These are phyloP conservation scores for Avena sativa DNA, from an alignment of 176 grass and related monocot species.

Conservation along the genomic window DNA sequence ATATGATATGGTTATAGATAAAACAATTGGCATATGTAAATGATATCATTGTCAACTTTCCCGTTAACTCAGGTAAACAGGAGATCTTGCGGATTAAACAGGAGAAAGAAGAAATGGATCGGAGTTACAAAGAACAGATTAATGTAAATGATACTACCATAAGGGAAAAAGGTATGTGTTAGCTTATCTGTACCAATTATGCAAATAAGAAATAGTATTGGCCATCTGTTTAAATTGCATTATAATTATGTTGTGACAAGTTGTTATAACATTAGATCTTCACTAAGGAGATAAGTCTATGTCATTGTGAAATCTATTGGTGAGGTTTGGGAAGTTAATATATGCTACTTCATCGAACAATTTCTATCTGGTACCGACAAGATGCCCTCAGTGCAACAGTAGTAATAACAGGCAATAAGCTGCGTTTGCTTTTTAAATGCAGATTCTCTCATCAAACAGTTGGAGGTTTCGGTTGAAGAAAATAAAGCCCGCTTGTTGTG, in stretches of 20 bases:
- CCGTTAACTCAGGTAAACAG: conserved; percentile 62
- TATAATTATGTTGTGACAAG: conserved; percentile 6
- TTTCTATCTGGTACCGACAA: conserved; percentile 1
- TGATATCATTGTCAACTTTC: conserved; percentile 15
- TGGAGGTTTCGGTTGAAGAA: conserved; percentile 70
- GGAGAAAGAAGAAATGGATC: conserved; percentile 87
- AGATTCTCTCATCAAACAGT: conserved; percentile 79
- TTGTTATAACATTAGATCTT: conserved; percentile 24
- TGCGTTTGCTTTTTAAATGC: conserved; percentile 36
- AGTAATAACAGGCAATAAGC: conserved; percentile 10
- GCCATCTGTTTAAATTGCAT: conserved; percentile 18
- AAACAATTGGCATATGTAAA: neutral
- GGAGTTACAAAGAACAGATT: conserved; percentile 54
- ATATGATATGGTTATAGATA: conserved; percentile 8
- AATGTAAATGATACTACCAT: conserved; percentile 59
- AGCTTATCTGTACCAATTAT: conserved; percentile 38
- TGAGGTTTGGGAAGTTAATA: neutral
- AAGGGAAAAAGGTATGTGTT: conserved; percentile 74
- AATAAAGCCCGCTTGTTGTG: conserved; percentile 52
- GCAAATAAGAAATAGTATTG: neutral
- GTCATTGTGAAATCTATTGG: neutral
- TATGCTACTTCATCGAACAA: conserved; percentile 5
- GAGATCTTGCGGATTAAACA: conserved; percentile 67
- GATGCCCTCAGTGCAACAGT: neutral
- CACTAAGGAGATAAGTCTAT: neutral